Percentiles rank a stretch among this genome's conserved stretches.
Conservation (phyloP, 768 basidiomycete genomes). For the Mrakia hoshinonis region DNA sequence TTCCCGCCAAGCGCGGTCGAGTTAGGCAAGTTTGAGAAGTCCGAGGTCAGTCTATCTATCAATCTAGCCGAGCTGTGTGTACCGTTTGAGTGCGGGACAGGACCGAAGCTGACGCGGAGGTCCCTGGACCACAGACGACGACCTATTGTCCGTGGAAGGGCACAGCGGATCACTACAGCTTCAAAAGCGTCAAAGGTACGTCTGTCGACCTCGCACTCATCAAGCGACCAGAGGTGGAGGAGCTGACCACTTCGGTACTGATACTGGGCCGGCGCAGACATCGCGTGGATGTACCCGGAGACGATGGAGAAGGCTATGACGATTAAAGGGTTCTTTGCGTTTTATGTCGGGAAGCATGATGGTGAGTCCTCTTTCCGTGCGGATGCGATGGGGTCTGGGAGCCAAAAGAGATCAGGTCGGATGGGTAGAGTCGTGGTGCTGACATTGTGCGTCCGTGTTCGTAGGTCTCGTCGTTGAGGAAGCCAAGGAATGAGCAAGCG, state of each 20-base stretch:
- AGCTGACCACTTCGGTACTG: too few relatives aligned
- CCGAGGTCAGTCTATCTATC: too few relatives aligned
- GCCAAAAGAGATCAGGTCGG: too few relatives aligned
- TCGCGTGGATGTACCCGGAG: constrained; percentile 9
- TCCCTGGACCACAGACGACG: neutral
- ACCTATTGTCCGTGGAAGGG: constrained; percentile 6
- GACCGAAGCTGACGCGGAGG: too few relatives aligned
- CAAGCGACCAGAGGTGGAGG: too few relatives aligned
- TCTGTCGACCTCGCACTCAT: too few relatives aligned
- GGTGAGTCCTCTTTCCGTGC: neutral
- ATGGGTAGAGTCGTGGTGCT: too few relatives aligned
- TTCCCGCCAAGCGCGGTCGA: neutral
- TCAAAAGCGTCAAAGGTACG: neutral
- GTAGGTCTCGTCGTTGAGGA: neutral
- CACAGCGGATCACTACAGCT: neutral
- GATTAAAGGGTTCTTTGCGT: neutral
- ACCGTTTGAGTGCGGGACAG: too few relatives aligned
- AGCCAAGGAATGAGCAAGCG: neutral
- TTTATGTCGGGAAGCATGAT: neutral
- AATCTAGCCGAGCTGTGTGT: too few relatives aligned
- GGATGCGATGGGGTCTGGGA: too few relatives aligned
- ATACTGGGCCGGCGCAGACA: neutral
- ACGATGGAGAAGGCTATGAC: neutral
- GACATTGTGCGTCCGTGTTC: too few relatives aligned
- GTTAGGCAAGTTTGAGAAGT: neutral